phyloP scores from a whole-genome alignment of 2,329 filamentous ascomycete genomes.

The Pseudocercospora pini-densiflorae region DNA sequence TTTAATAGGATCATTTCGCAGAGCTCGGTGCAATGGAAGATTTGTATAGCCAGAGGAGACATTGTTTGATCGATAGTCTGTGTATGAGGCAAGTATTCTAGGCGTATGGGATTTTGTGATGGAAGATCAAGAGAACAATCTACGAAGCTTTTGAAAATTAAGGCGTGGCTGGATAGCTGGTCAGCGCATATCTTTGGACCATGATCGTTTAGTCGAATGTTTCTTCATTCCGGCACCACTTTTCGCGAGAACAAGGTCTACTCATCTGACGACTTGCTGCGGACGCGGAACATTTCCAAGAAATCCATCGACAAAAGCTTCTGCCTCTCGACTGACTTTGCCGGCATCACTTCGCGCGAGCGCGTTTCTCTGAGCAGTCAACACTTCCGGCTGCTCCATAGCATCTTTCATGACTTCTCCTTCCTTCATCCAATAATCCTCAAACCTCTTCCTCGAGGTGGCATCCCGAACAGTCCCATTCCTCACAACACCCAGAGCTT shows the following conservation, averaged over 20 bases:
- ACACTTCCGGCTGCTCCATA: conserved; percentile 78
- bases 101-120: neutral
- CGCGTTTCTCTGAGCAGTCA: conserved; percentile 71
- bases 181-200: neutral
- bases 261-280: neutral
- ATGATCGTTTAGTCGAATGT: neutral
- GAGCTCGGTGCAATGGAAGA: too few relatives aligned
- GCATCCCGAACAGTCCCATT: conserved; percentile 80
- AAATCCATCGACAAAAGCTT: conserved; percentile 55
- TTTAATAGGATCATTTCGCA: too few relatives aligned
- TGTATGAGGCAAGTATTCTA: neutral
- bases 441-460: conserved; percentile 66
- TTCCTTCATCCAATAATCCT: conserved; percentile 82
- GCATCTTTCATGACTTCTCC: conserved; percentile 71
- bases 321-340: conserved; percentile 66
- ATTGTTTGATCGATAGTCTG: neutral
- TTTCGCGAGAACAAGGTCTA: neutral
- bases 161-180: neutral
- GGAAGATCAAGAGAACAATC: neutral
- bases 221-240: neutral
- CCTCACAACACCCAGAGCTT: conserved; percentile 73
- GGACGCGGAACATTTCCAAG: neutral
- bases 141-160: neutral
- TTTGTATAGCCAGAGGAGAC: too few relatives aligned
- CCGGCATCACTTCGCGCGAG: conserved; percentile 67